Evolutionary conservation across 2,329 filamentous ascomycete genomes (phyloP).

Genomic region (Aspergillus pseudoglaucus): DNA sequence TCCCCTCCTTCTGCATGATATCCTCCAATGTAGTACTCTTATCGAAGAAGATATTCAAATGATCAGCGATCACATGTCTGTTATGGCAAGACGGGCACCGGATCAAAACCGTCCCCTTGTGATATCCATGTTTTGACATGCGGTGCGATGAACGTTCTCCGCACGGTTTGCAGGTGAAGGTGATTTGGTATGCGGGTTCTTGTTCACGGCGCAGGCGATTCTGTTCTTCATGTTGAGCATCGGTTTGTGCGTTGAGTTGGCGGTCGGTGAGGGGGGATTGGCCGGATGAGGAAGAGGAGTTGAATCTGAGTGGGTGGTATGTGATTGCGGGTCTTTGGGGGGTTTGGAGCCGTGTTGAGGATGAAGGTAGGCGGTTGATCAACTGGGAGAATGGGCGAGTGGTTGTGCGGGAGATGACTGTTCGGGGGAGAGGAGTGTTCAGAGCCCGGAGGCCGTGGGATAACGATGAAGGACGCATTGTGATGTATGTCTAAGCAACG

Average conservation of each 20-base stretch:
- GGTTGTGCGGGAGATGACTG: constrained; percentile 10
- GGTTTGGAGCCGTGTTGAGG: constrained; percentile 3
- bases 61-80: constrained; percentile 85
- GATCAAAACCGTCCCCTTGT: constrained; percentile 81
- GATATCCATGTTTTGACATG: constrained; percentile 91
- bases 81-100: constrained; percentile 81
- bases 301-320: constrained; percentile 18
- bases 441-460: constrained; percentile 18
- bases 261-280: constrained; percentile 30
- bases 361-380: constrained; percentile 8
- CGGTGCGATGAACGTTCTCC: constrained; percentile 70
- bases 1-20: constrained; percentile 39
- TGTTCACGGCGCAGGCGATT: constrained; percentile 33
- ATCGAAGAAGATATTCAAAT: constrained; percentile 59
- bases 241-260: constrained; percentile 17
- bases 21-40: constrained; percentile 38
- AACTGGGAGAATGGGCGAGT: constrained; percentile 17
- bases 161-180: constrained; percentile 90
- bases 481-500: neutral
- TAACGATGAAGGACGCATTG: constrained; percentile 15
- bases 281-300: constrained; percentile 19
- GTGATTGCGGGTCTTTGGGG: constrained; percentile 2
- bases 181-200: constrained; percentile 73
- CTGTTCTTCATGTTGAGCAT: constrained; percentile 27
- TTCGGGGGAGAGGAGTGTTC: constrained; percentile 10